Evolutionary conservation across 768 basidiomycete genomes (phyloP), one percentile per base, ranked within the genome.

Genomic region (Pseudohyphozyma bogoriensis): DNA sequence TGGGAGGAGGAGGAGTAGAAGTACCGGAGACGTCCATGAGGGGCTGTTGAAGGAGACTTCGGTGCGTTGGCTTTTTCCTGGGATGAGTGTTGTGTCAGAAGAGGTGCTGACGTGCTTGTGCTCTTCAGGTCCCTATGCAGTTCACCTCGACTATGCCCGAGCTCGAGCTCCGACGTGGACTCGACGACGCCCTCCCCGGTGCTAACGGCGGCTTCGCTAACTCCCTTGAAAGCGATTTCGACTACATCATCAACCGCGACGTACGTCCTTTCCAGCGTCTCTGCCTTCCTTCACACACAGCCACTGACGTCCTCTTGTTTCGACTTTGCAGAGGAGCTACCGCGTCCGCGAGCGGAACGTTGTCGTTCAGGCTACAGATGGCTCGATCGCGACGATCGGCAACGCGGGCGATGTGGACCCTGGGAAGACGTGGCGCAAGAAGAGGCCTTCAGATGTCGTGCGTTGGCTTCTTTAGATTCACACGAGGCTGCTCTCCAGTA

Each of bases 401-500:
- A 79, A 81, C 29, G 85, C 86, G 42, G 89, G 90, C 20, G 92
- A 93, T 72, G 78, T 92, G 31, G 84, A 90, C 69, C 75, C 77
- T 29, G 88, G 89, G 2, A 75, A 76, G 70, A 89, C 91, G 7
- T 96, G 92, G 93, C 81, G 84, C 71, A 79, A 84, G 18, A 84
- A 96, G 66, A 77, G 90, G 28, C 90, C 92, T 13, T 93, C 90
- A 2, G 91, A 97, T 71, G 93, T 96, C 86, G 92, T 92, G 66
- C 57, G 80, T 75, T 29, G 7, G n/a, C n/a, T n/a, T n/a, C n/a
- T n/a, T n/a, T n/a, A n/a, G n/a, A n/a, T n/a, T n/a, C n/a, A n/a
- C n/a, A n/a, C n/a, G n/a, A n/a, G n/a, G n/a, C n/a, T n/a, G 20
- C 20, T 7, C 9, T 2, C 40, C 40, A 20, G 20, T 18, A 42